phyloP scores from a whole-genome alignment of 495 filamentous ascomycete genomes.

The Tuber borchii region DNA sequence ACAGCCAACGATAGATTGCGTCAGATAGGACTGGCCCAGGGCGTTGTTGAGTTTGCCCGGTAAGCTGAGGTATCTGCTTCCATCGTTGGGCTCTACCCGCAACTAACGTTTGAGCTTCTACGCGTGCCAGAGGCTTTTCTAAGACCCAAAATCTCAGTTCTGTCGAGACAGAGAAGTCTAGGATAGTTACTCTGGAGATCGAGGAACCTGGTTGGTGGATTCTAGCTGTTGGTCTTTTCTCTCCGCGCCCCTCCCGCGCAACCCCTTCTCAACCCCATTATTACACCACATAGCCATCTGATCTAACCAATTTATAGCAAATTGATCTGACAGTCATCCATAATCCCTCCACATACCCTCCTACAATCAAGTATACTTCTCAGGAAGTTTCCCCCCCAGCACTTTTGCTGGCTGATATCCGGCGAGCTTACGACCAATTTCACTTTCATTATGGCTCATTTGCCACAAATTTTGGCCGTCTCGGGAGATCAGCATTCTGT shows the following conservation, averaged over 20 bases:
- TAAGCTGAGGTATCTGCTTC: conserved; percentile 40
- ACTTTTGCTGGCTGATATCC: conserved; percentile 70
- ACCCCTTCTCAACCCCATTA: conserved; percentile 46
- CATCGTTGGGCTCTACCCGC: conserved; percentile 13
- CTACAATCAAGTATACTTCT: conserved; percentile 67
- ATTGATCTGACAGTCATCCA: conserved; percentile 41
- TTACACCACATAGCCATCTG: conserved; percentile 1
- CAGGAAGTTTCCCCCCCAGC: conserved; percentile 79
- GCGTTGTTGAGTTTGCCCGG: conserved; percentile 88
- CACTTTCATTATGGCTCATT: conserved; percentile 70
- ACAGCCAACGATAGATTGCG: conserved; percentile 69
- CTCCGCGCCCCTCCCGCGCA: conserved; percentile 56
- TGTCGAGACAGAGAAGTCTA: conserved; percentile 81
- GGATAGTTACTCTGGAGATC: conserved; percentile 77
- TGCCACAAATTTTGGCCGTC: conserved; percentile 48
- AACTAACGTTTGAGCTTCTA: conserved; percentile 7
- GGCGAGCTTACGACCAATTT: conserved; percentile 75
- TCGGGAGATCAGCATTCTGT: conserved; percentile 57
- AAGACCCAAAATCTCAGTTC: conserved; percentile 66
- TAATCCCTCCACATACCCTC: conserved; percentile 34
- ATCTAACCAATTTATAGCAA: conserved; percentile 27
- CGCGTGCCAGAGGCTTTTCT: conserved; percentile 61
- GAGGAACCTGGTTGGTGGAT: conserved; percentile 88
- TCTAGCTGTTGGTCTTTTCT: conserved; percentile 56
- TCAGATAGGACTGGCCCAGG: conserved; percentile 94